phyloP scores from a whole-genome alignment of 2,329 filamentous ascomycete genomes.

The Sporothrix curviconia region DNA sequence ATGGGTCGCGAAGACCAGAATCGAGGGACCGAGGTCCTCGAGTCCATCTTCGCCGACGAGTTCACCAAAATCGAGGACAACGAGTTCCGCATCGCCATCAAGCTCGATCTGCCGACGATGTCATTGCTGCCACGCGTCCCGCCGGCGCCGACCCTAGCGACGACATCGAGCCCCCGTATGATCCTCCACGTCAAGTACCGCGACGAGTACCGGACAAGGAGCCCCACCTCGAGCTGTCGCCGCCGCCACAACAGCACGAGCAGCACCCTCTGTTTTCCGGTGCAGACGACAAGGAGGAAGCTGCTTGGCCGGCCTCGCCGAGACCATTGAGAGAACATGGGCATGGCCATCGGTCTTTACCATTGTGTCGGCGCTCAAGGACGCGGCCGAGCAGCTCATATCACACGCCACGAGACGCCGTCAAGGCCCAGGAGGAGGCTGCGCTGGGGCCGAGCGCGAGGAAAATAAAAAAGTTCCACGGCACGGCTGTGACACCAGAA shows the following conservation, averaged over 20 bases:
- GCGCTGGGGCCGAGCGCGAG: slow-evolving; percentile 64
- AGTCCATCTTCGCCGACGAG: slow-evolving; percentile 97
- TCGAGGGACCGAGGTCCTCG: slow-evolving; percentile 95
- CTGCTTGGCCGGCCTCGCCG: slow-evolving; percentile 65
- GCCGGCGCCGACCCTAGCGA: slow-evolving; percentile 34
- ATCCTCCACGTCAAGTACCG: slow-evolving; percentile 83
- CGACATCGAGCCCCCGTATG: slow-evolving; percentile 60
- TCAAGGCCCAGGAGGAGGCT: slow-evolving; percentile 50
- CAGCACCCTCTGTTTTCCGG: slow-evolving; percentile 71
- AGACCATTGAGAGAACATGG: slow-evolving; percentile 82
- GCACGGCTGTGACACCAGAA: slow-evolving; percentile 79
- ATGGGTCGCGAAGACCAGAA: slow-evolving; percentile 81
- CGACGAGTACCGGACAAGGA: slow-evolving; percentile 80
- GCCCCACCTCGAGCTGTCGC: slow-evolving; percentile 71
- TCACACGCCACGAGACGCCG: slow-evolving; percentile 61
- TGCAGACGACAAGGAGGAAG: slow-evolving; percentile 65
- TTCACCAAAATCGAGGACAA: slow-evolving; percentile 93
- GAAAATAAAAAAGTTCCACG: slow-evolving; percentile 97
- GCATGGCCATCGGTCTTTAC: slow-evolving; percentile 98
- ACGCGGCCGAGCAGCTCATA: slow-evolving; percentile 82
- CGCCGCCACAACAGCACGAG: slow-evolving; percentile 50
- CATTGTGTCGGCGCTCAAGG: slow-evolving; percentile 78
- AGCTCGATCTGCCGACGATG: slow-evolving; percentile 67
- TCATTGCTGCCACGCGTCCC: background rate
- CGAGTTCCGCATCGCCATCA: slow-evolving; percentile 78